These are phyloP conservation scores for Mrakia hoshinonis DNA, from an alignment of 768 basidiomycete species.

Conservation along the genomic window DNA sequence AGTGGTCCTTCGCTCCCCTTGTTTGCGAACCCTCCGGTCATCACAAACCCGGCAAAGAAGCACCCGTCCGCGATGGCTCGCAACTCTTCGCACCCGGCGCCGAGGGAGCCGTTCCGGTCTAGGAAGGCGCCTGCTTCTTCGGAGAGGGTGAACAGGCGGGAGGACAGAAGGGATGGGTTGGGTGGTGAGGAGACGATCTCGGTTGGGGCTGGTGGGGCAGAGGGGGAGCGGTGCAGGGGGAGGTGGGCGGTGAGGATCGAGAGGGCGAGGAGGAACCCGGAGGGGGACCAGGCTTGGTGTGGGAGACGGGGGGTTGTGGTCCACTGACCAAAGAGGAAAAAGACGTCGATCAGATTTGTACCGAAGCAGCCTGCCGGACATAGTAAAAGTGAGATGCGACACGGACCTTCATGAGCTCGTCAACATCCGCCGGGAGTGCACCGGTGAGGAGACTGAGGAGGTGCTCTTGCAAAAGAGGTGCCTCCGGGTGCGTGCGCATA, in stretches of 20 bases:
- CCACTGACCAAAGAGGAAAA: neutral
- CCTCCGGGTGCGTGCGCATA: slow-evolving; percentile 7
- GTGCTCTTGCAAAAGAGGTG: neutral
- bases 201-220: neutral
- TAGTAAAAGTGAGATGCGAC: neutral
- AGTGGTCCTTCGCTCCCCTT: neutral
- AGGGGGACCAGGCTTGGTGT: neutral
- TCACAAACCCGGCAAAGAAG: neutral
- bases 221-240: neutral
- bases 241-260: neutral
- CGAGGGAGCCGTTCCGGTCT: neutral
- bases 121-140: neutral
- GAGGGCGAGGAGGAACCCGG: neutral
- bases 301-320: neutral
- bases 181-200: neutral
- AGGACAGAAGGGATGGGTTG: neutral
- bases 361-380: too few species aligned
- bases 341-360: neutral
- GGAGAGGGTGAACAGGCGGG: neutral
- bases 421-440: neutral
- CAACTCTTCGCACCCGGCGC: neutral
- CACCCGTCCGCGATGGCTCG: neutral
- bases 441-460: neutral
- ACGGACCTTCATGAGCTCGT: neutral
- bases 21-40: slow-evolving; percentile 4